Evolutionary conservation across 164 flowering plant species (phyloP).

Genomic region (Vitis rupestris): DNA sequence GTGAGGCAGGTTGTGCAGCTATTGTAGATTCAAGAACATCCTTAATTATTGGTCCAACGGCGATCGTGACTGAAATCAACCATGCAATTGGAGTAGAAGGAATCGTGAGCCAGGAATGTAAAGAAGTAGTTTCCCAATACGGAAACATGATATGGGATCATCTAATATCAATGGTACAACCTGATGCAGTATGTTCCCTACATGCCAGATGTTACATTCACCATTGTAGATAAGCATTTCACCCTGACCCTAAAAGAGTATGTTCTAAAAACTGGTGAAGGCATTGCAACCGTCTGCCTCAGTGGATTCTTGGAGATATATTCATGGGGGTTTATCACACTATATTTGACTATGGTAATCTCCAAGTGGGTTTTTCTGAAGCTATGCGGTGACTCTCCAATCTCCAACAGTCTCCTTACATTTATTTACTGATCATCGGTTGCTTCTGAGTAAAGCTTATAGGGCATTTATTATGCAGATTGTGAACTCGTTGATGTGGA

Average conservation of each 20-base stretch:
- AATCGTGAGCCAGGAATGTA: slow-evolving; percentile 1
- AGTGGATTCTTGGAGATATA: slow-evolving; percentile 59
- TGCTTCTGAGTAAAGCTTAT: too few species aligned
- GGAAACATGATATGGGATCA: slow-evolving; percentile 22
- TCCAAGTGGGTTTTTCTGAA: slow-evolving; percentile 47
- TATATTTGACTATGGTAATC: slow-evolving; percentile 45
- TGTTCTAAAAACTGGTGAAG: slow-evolving; percentile 49
- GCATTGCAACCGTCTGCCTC: slow-evolving; percentile 51
- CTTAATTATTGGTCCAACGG: too few species aligned
- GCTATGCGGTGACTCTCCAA: slow-evolving; percentile 10
- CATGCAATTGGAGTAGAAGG: too few species aligned
- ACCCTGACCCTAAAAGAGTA: slow-evolving; percentile 16
- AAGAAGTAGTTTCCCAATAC: background rate
- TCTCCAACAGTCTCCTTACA: too few species aligned
- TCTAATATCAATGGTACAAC: slow-evolving; percentile 42
- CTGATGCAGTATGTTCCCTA: background rate
- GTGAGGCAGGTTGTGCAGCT: too few species aligned
- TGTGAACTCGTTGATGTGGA: too few species aligned
- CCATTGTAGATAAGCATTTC: background rate
- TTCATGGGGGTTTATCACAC: slow-evolving; percentile 60
- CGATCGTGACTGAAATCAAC: too few species aligned
- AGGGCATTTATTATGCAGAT: too few species aligned
- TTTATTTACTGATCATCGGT: too few species aligned
- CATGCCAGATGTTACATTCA: slow-evolving; percentile 2
- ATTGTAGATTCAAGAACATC: too few species aligned